These are phyloP conservation scores for Mycena chlorophos DNA, from an alignment of 768 basidiomycete genomes.

Conservation along the genomic window DNA sequence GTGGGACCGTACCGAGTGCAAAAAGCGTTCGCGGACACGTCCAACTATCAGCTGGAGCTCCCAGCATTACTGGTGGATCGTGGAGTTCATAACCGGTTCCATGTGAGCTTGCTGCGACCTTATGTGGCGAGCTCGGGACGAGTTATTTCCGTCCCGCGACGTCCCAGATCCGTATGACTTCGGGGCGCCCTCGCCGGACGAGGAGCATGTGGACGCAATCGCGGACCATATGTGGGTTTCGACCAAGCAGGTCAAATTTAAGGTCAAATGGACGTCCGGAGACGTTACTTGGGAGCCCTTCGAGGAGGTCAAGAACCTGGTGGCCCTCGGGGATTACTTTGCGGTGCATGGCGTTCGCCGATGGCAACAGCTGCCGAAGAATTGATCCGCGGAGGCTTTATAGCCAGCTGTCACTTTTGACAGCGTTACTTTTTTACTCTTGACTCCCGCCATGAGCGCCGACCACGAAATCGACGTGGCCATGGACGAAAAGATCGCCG, in stretches of 20 bases:
- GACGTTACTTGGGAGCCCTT: slow-evolving; percentile 34
- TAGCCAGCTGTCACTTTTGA: neutral
- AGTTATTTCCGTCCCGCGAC: slow-evolving; percentile 34
- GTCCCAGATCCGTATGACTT: slow-evolving; percentile 38
- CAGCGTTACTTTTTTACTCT: neutral
- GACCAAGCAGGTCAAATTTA: slow-evolving; percentile 22
- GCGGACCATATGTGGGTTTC: slow-evolving; percentile 24
- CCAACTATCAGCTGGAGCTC: slow-evolving; percentile 31
- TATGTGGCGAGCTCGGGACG: slow-evolving; percentile 32
- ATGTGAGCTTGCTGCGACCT: slow-evolving; percentile 32
- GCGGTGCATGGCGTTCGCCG: slow-evolving; percentile 27
- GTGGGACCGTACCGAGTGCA: slow-evolving; percentile 40
- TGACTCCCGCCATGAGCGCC: neutral
- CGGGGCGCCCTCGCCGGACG: slow-evolving; percentile 29
- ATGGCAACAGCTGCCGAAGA: slow-evolving; percentile 12
- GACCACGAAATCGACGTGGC: too few relatives aligned
- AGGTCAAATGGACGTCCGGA: slow-evolving; percentile 33
- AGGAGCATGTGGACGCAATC: slow-evolving; percentile 41
- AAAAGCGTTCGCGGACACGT: slow-evolving; percentile 20
- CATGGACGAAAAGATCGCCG: too few relatives aligned
- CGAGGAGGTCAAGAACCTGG: slow-evolving; percentile 26
- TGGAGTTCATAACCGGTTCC: slow-evolving; percentile 37
- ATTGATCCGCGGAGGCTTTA: neutral
- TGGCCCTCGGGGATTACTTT: slow-evolving; percentile 31
- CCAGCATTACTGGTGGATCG: slow-evolving; percentile 25